Evolutionary conservation across 495 filamentous ascomycete genomes (phyloP).

Genomic region (Aspergillus bertholletiae): DNA sequence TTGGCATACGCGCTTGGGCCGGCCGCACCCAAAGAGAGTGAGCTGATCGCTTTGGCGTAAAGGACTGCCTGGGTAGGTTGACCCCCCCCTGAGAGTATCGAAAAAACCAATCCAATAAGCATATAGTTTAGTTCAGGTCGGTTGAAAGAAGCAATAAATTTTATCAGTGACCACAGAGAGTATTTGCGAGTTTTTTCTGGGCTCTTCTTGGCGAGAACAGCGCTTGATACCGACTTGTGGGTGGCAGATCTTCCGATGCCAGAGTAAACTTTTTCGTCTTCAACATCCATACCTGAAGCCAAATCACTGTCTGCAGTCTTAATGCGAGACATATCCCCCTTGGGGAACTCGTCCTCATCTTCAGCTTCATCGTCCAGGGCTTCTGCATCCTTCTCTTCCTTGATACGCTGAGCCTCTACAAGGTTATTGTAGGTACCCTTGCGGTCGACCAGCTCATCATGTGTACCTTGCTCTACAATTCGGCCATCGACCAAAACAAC

Average conservation of each 20-base stretch:
- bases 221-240: slow-evolving; percentile 71
- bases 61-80: slow-evolving; percentile 88
- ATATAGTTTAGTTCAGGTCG: slow-evolving; percentile 67
- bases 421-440: slow-evolving; percentile 68
- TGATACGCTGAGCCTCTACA: slow-evolving; percentile 76
- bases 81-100: slow-evolving; percentile 75
- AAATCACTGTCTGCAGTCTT: slow-evolving; percentile 31
- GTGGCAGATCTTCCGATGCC: slow-evolving; percentile 48
- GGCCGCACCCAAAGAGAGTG: slow-evolving; percentile 51
- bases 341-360: slow-evolving; percentile 26
- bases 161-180: slow-evolving; percentile 78
- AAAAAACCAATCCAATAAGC: slow-evolving; percentile 71
- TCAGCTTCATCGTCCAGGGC: slow-evolving; percentile 29
- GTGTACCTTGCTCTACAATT: slow-evolving; percentile 88
- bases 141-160: slow-evolving; percentile 82
- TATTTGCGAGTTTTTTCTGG: slow-evolving; percentile 54
- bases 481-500: slow-evolving; percentile 82
- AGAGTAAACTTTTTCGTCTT: slow-evolving; percentile 24
- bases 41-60: slow-evolving; percentile 80
- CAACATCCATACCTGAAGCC: slow-evolving; percentile 9
- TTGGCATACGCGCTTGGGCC: slow-evolving; percentile 31
- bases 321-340: slow-evolving; percentile 25
- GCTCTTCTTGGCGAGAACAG: slow-evolving; percentile 55
- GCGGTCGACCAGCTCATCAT: slow-evolving; percentile 61
- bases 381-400: slow-evolving; percentile 58